These are phyloP conservation scores for Aspergillus fumigatus DNA, from an alignment of 2,329 filamentous ascomycete species.

Conservation along the genomic window DNA sequence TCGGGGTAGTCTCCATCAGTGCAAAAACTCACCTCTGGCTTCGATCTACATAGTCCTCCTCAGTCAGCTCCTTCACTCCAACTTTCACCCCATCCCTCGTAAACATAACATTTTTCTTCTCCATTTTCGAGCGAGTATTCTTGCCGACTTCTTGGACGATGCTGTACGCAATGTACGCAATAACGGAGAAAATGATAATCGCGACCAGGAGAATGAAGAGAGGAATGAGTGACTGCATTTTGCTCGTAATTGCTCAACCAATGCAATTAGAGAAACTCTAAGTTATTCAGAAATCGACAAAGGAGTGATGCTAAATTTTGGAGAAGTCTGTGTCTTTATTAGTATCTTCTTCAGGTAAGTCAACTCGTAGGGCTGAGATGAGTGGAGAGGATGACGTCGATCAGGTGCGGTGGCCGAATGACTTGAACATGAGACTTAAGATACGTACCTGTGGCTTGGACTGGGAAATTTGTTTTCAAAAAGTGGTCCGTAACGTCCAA, in stretches of 20 bases:
- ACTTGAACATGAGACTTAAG: not conserved
- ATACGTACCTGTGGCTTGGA: not conserved
- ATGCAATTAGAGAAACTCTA: not conserved
- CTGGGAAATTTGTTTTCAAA: not conserved
- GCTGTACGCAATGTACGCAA: slow-evolving; percentile 55
- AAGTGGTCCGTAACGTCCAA: not conserved
- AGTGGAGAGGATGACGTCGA: not conserved
- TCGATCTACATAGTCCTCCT: slow-evolving; percentile 56
- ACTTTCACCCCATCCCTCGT: slow-evolving; percentile 59
- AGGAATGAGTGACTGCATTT: slow-evolving; percentile 44
- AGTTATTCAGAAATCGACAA: not conserved
- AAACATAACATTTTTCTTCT: slow-evolving; percentile 59
- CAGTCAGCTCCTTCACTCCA: slow-evolving; percentile 53
- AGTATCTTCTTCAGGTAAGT: not conserved
- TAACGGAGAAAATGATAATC: slow-evolving; percentile 46
- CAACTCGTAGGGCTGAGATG: not conserved
- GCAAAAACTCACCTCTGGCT: slow-evolving; percentile 49
- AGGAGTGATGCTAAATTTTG: no score
- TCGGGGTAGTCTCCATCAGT: no score
- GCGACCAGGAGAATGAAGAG: slow-evolving; percentile 54
- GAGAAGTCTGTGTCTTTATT: not conserved
- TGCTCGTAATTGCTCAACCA: slow-evolving; percentile 5
- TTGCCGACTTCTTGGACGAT: slow-evolving; percentile 56
- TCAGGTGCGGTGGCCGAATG: not conserved
- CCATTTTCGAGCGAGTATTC: slow-evolving; percentile 56